Evolutionary conservation across 1,139 yeast genomes (phyloP), one percentile per base, ranked within the genome.

Genomic region (Debaryomycetaceae sp.): DNA sequence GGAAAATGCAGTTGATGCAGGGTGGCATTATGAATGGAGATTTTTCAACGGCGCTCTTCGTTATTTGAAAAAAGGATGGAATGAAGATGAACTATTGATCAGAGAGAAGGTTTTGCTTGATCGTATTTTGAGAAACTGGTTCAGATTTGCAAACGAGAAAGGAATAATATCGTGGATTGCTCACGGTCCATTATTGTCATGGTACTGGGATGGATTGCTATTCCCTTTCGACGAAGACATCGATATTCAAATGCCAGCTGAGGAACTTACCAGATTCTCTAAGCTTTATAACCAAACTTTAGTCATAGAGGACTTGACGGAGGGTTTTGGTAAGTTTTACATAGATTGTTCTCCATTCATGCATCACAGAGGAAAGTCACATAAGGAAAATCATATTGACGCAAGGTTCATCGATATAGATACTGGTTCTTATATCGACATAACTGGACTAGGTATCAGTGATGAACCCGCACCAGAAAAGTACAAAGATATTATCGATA

Each of bases 371-470:
- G 63, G 56, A 16, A 51, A 53, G 16, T 57, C 65, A 28, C 50
- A 56, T 38, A 58, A 56, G 19, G 51, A 57, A 15, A 67, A 68
- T 48, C 65, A 65, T 43, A 65, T 68, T 29, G 74, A 68, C 47
- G 73, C 70, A 3, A 56, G 73, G 42, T 62, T 68, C 43, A 64
- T 67, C 33, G 74, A 68, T 49, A 59, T 66, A 22, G 70, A 65
- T 41, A 59, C 72, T 14, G 73, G 74, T 5, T 55, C 65, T 17
- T 67, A 65, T 42, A 65, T 68, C 37, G 73, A 67, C 46, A 65
- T 68, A 17, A 67, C 73, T 3, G 73, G 66, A 1, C 48, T 68
- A 32, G 65, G 70, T 36, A 54, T 59, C 33, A 55, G 60, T 34
- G 53, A 54, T 19, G 61, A 63, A 8, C 50, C 51, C 17, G 46